Evolutionary conservation across 2,329 filamentous ascomycete species (phyloP), one percentile per base, ranked within the genome.

Genomic region (Ilyonectria destructans): DNA sequence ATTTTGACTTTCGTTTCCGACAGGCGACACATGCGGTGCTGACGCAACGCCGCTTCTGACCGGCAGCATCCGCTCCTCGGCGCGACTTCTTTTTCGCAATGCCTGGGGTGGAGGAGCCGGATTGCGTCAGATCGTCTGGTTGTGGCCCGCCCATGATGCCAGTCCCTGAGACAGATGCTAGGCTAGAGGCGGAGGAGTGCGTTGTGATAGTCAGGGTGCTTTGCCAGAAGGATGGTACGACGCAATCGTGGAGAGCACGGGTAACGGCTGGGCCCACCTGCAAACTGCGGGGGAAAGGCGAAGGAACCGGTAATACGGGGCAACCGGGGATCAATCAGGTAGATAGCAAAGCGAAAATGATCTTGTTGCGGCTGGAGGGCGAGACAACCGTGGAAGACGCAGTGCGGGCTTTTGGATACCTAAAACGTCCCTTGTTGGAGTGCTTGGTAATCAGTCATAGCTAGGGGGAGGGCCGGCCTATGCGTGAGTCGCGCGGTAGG

Each of bases 11-110:
- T 71, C 93, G 86, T 78, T 90, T 90, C 21, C 93, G 88, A 79
- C 93, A 96, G 19, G 93, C 93, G 76, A 95, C 90, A 78, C 93
- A 96, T 10, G 93, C 93, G n/a, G 92, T 95, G 82, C 92, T 95
- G 66, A 96, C 92, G 80, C 93, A 95, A 74, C 92, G 88, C 70
- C 93, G 87, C 80, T 95, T 95, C 74, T 88, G 86, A 65, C 71
- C 74, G n/a, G 82, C 80, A 37, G 83, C 77, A 62, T 89, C 86
- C 65, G 80, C 81, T 43, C 83, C 82, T 68, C 86, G 84, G 71
- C 87, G 82, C 19, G 86, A 75, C 76, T 87, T 88, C 80, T 88
- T 89, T 79, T 83, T 86, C 31, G 74, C 21, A 29, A 19, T 45
- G 31, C 62, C 66, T 35, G 68, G 46, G 46, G 57, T 48, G 58